Evolutionary conservation across 805 yeast species (phyloP).

Genomic region (Maudiozyma pseudohumilis): DNA sequence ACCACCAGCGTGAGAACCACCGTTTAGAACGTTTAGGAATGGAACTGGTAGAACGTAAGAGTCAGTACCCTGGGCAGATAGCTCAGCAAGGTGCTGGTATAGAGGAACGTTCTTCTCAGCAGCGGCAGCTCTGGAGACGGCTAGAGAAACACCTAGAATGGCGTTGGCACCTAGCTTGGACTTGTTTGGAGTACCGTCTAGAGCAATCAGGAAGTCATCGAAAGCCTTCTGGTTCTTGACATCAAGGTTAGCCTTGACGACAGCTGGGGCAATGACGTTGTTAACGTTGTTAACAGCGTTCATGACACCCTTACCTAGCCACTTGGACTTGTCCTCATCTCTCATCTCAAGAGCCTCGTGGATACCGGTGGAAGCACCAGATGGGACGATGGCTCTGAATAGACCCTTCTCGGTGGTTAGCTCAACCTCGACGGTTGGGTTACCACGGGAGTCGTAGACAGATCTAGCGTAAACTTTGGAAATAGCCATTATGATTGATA

Average conservation of each 20-base stretch:
- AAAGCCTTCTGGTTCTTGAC: slow-evolving; percentile 78
- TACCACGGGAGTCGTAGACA: slow-evolving; percentile 99
- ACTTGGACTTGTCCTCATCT: slow-evolving; percentile 94
- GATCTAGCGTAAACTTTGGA: slow-evolving; percentile 85
- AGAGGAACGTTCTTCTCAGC: slow-evolving; percentile 90
- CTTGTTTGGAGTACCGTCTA: slow-evolving; percentile 98
- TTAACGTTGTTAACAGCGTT: slow-evolving; percentile 97
- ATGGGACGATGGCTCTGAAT: slow-evolving; percentile 97
- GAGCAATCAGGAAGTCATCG: slow-evolving; percentile 73
- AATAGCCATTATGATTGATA: slow-evolving; percentile 53
- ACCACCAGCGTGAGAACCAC: slow-evolving; percentile 99
- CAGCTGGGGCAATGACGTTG: slow-evolving; percentile 88
- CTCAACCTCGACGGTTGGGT: slow-evolving; percentile 99
- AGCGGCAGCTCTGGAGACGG: slow-evolving; percentile 97
- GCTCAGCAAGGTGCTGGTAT: slow-evolving; percentile 80
- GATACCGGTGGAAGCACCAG: slow-evolving; percentile 99
- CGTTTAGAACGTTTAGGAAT: slow-evolving; percentile 97
- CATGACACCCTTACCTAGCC: slow-evolving; percentile 98
- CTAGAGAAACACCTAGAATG: slow-evolving; percentile 93
- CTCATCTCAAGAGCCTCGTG: slow-evolving; percentile 98
- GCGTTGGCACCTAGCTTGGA: slow-evolving; percentile 98
- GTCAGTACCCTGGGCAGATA: slow-evolving; percentile 57
- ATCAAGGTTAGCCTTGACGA: slow-evolving; percentile 69
- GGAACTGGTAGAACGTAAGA: slow-evolving; percentile 98
- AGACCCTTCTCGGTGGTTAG: slow-evolving; percentile 83